Conservation (phyloP, 2,329 filamentous ascomycete genomes). For the Paradendryphiella salina region DNA sequence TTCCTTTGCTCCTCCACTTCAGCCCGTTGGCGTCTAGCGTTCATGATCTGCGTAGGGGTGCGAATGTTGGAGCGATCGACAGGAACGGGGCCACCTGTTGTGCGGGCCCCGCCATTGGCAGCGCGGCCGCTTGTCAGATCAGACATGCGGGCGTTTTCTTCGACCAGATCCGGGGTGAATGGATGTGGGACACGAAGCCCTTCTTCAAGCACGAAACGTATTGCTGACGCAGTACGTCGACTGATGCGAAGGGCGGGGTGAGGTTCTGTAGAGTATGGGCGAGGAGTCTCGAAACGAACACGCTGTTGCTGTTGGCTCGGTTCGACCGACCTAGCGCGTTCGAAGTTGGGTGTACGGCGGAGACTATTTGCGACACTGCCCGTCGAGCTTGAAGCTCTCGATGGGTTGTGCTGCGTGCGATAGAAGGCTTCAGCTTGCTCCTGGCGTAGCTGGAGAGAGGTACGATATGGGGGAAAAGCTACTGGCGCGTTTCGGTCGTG, state of each 20-base stretch:
- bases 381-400: conserved; percentile 57
- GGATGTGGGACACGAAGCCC: conserved; percentile 78
- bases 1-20: conserved; percentile 59
- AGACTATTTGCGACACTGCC: conserved; percentile 56
- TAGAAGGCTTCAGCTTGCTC: conserved; percentile 46
- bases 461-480: conserved; percentile 34
- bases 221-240: conserved; percentile 81
- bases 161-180: conserved; percentile 80
- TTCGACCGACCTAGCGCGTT: conserved; percentile 52
- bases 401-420: conserved; percentile 43
- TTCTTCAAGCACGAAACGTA: conserved; percentile 90
- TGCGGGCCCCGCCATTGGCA: conserved; percentile 62
- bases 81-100: conserved; percentile 57
- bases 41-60: conserved; percentile 90
- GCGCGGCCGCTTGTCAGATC: conserved; percentile 69
- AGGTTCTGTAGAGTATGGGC: conserved; percentile 44
- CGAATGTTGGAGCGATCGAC: conserved; percentile 65
- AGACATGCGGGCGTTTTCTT: conserved; percentile 92
- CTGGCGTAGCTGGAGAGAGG: conserved; percentile 50
- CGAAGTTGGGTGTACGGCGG: conserved; percentile 58
- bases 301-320: conserved; percentile 41
- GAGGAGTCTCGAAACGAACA: conserved; percentile 42
- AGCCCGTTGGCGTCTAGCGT: conserved; percentile 75
- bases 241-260: conserved; percentile 71
- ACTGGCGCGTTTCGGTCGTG: conserved; percentile 41